Base-by-base conservation (phyloP, 495 filamentous ascomycete species). In the Annulohypoxylon bovei region DNA sequence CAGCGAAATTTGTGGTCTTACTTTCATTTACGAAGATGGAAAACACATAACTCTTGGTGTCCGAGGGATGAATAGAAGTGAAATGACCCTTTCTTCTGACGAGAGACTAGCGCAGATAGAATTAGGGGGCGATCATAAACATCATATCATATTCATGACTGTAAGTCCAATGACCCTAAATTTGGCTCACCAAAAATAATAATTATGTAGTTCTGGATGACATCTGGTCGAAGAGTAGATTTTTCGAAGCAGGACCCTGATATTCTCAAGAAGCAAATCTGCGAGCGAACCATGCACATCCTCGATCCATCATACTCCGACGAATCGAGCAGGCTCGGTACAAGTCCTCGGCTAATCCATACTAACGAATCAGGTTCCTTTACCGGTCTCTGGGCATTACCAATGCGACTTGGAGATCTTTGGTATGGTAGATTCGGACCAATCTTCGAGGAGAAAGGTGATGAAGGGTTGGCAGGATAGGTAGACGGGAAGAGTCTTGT, bases 71-170 rank as follows among this genome's bases (percentile, higher is more conserved):
- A 22, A n/a, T 2, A n/a, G 18, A 16, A 30, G 1, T 27, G 9
- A 4, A 30, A 12, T 66, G 28, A 22, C 27, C 11, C 28, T 58
- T 30, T 57, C 42, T 59, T 20, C 52, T 8, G 32, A 18, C 16
- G 53, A 66, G 27, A 40, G 35, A 22, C 14, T 50, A 7, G 62
- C 28, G 12, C 50, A 42, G 18, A 20, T 65, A 5, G 62, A 49
- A 14, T 40, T 58, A 11, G 40, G 25, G 14, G 62, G 39, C 14
- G 58, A 16, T 14, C 16, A 9, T 52, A 20, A 52, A 2, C 27
- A 57, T 30, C 16, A 14, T 18, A 50, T 58, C 12, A n/a, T 50
- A 20, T 57, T 32, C 28, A 65, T 65, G 8, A 22, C 25, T 18
- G 39, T 49, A 35, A 57, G 35, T 57, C 2, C 30, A 8, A n/a